A percentile compares a stretch with the other conserved stretches of the same genome.
Conservation (phyloP, 1,139 yeast genomes). For the Saccharomycopsis phalli region DNA sequence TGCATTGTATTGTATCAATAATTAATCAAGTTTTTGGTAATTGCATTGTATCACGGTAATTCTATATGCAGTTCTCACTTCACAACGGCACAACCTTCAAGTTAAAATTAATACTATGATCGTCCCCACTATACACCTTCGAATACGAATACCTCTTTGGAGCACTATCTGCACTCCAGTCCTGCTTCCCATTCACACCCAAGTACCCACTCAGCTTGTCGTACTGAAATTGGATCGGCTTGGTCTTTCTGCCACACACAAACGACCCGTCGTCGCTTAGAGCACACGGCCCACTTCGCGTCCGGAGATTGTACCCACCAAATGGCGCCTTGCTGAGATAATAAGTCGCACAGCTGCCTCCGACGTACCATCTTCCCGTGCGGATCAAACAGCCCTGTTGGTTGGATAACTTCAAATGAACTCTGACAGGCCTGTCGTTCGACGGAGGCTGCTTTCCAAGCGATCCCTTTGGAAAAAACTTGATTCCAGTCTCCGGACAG, state of each 20-base stretch:
- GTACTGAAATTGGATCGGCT: slow-evolving; percentile 46
- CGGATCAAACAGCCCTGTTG: slow-evolving; percentile 73
- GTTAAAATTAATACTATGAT: slow-evolving; percentile 37
- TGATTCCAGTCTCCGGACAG: slow-evolving; percentile 67
- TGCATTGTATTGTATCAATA: no score
- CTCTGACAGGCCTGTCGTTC: slow-evolving; percentile 28
- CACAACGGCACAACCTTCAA: slow-evolving; percentile 28
- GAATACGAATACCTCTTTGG: slow-evolving; percentile 48
- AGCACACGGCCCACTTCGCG: slow-evolving; percentile 71
- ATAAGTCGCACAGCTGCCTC: slow-evolving; percentile 84
- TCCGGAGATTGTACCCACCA: slow-evolving; percentile 61
- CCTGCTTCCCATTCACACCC: slow-evolving; percentile 52
- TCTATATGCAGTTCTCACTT: background rate
- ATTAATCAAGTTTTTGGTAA: no score
- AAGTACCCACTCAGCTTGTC: slow-evolving; percentile 39
- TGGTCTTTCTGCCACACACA: slow-evolving; percentile 29
- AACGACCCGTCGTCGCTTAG: slow-evolving; percentile 29
- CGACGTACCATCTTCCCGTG: slow-evolving; percentile 74
- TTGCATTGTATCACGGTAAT: no score
- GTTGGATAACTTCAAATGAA: slow-evolving; percentile 44
- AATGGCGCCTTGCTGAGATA: slow-evolving; percentile 45
- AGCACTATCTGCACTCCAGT: slow-evolving; percentile 53
- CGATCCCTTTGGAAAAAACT: slow-evolving; percentile 64
- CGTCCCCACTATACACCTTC: slow-evolving; percentile 42
- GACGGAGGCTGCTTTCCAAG: slow-evolving; percentile 24